phyloP scores from a whole-genome alignment of 2,329 filamentous ascomycete genomes.

The Botrytis fragariae region DNA sequence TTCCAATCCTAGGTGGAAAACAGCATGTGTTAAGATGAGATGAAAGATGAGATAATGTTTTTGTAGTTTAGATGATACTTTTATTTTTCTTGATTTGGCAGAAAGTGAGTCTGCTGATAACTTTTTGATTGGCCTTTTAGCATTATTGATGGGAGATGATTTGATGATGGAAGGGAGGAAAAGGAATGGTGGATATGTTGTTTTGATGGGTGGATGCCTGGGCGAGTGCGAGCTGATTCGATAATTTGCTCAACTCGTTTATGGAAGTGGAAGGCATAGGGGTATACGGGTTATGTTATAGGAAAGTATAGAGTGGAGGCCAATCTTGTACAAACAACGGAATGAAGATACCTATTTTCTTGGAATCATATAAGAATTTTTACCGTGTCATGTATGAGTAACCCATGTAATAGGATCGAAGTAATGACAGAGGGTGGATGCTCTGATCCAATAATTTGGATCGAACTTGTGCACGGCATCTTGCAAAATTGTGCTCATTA shows the following conservation, averaged over 20 bases:
- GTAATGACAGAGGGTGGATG: not conserved
- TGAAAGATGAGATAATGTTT: slow-evolving; percentile 8
- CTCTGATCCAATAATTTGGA: not conserved
- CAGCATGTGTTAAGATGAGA: not conserved
- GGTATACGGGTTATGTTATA: not conserved
- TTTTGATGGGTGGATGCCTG: not conserved
- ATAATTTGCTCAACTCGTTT: not conserved
- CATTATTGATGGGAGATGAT: not conserved
- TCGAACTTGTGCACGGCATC: not conserved
- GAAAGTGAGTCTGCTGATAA: not conserved
- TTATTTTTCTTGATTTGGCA: not conserved
- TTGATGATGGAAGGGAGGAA: not conserved
- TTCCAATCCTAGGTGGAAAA: not conserved
- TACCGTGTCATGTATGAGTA: not conserved
- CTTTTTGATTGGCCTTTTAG: not conserved
- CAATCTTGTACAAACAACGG: slow-evolving; percentile 11
- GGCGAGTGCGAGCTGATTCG: too few species aligned
- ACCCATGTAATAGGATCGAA: not conserved
- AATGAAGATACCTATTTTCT: slow-evolving; percentile 16
- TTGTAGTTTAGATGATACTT: slow-evolving; percentile 16
- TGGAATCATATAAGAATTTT: not conserved
- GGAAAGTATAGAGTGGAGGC: not conserved
- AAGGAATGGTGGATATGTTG: not conserved
- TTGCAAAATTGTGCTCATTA: not conserved
- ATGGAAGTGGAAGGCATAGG: not conserved